Evolutionary conservation across 495 filamentous ascomycete genomes (phyloP).

Genomic region (Aspergillus ostianus): DNA sequence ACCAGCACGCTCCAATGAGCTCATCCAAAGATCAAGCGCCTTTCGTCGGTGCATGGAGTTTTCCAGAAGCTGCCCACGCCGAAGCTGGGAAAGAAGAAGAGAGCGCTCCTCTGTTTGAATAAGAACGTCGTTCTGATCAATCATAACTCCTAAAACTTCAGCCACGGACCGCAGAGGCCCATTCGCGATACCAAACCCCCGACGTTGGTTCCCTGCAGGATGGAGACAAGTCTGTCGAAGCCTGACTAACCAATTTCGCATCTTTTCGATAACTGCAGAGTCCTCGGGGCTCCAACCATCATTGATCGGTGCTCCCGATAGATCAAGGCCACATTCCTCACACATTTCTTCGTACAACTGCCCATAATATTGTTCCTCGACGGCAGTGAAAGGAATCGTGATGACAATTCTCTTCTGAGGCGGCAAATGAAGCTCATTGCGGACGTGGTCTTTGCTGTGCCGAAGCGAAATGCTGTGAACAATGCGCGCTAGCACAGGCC

Average conservation of each 20-base stretch:
- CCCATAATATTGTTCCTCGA: constrained; percentile 86
- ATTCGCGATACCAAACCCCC: constrained; percentile 59
- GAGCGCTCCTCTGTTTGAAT: constrained; percentile 66
- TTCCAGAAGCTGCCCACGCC: constrained; percentile 72
- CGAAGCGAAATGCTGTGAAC: constrained; percentile 71
- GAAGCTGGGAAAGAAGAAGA: constrained; percentile 58
- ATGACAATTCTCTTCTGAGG: constrained; percentile 82
- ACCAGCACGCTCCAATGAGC: constrained; percentile 52
- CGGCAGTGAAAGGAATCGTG: constrained; percentile 79
- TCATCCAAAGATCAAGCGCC: constrained; percentile 66
- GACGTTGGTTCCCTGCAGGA: constrained; percentile 66
- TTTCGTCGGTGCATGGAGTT: constrained; percentile 54
- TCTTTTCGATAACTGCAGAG: constrained; percentile 54
- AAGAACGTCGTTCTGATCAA: constrained; percentile 68
- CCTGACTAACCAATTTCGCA: constrained; percentile 66
- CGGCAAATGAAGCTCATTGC: constrained; percentile 65
- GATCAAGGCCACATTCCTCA: constrained; percentile 61
- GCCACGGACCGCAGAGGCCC: constrained; percentile 74
- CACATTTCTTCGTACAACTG: constrained; percentile 72
- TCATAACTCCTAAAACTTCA: constrained; percentile 85
- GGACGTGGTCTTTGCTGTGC: constrained; percentile 79
- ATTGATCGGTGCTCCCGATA: constrained; percentile 56
- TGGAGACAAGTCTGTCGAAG: constrained; percentile 87
- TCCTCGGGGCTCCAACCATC: constrained; percentile 64
- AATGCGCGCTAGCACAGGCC: constrained; percentile 59